Base-by-base conservation (phyloP, 148 eudicot genomes). In the Drosera capensis region DNA sequence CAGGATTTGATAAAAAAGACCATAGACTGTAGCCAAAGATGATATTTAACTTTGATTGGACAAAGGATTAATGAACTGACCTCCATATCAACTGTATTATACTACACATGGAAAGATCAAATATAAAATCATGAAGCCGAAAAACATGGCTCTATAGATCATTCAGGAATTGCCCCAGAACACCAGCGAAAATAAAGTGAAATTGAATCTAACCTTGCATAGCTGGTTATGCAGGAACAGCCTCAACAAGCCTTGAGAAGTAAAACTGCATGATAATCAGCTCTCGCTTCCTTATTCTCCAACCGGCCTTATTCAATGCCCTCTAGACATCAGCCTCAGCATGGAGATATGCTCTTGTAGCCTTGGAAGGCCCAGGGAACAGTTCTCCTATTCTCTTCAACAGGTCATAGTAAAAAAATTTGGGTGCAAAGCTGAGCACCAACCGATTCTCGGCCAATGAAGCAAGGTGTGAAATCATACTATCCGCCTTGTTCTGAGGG, bases 341-440 rank as follows among this genome's bases (percentile, higher is more conserved):
- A 50, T 90, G 97, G 23, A 90, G 75, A 67, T 90, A 90, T 6
- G 97, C 97, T 57, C 97, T 65, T 23, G 97, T 90, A 48, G 97
- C 97, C 66, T 90, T 80, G 18, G 94, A 90, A 21, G 94, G 85
- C 15, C 97, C 97, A 0, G 97, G 97, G 44, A 90, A 90, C 26
- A 90, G 58, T 68, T 90, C 97, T 17, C 93, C 97, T 25, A 90
- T 68, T 63, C 97, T 84, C 77, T 90, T 90, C 51, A 90, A 57
- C 31, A 74, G 14, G 51, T 55, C 57, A 44, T 90, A 90, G 57
- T 84, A 90, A n/a, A 80, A 63, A 42, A 95, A 84, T 57, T 84
- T 84, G 13, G 97, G 97, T 18, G 97, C 97, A 60, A 87, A 87
- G 65, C 96, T 87, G 23, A 87, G 62, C 31, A 87, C 65, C 59